phyloP scores from a whole-genome alignment of 495 filamentous ascomycete species.

The Tuber aestivum region DNA sequence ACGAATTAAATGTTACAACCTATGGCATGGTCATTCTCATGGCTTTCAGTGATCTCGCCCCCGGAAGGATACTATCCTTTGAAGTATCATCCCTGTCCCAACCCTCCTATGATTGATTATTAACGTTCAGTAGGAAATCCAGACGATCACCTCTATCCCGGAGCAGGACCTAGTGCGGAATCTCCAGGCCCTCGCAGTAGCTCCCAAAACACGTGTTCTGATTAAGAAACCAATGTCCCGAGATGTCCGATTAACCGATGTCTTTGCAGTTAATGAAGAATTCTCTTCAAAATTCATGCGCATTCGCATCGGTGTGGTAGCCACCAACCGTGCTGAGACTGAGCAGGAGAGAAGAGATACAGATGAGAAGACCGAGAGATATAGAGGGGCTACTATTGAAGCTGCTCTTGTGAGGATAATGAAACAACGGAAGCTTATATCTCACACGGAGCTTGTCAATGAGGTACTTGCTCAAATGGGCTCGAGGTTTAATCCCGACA shows the following conservation, averaged over 20 bases:
- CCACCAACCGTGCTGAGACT: slow-evolving; percentile 75
- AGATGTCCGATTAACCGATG: slow-evolving; percentile 70
- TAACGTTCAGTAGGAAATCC: slow-evolving; percentile 58
- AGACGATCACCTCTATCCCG: slow-evolving; percentile 76
- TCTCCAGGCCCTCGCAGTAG: slow-evolving; percentile 77
- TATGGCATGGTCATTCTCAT: slow-evolving; percentile 86
- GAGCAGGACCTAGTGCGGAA: slow-evolving; percentile 69
- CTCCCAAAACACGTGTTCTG: slow-evolving; percentile 74
- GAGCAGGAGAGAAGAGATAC: slow-evolving; percentile 78
- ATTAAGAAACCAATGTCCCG: slow-evolving; percentile 79
- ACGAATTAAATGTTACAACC: slow-evolving; percentile 88
- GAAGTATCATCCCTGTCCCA: slow-evolving; percentile 35
- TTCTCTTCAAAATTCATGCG: slow-evolving; percentile 77
- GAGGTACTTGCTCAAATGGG: slow-evolving; percentile 79
- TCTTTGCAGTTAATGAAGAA: slow-evolving; percentile 75
- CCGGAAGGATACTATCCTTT: slow-evolving; percentile 62
- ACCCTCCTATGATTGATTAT: not conserved
- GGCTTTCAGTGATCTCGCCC: slow-evolving; percentile 74
- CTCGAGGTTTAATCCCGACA: slow-evolving; percentile 77
- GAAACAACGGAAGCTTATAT: slow-evolving; percentile 82
- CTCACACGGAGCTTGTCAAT: slow-evolving; percentile 71
- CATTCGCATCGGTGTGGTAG: slow-evolving; percentile 76
- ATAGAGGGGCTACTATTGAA: slow-evolving; percentile 70
- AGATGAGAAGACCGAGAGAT: slow-evolving; percentile 78
- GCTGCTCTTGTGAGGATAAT: slow-evolving; percentile 66